Base-by-base conservation (phyloP, 768 basidiomycete species). In the Boletus eberwhitei region DNA sequence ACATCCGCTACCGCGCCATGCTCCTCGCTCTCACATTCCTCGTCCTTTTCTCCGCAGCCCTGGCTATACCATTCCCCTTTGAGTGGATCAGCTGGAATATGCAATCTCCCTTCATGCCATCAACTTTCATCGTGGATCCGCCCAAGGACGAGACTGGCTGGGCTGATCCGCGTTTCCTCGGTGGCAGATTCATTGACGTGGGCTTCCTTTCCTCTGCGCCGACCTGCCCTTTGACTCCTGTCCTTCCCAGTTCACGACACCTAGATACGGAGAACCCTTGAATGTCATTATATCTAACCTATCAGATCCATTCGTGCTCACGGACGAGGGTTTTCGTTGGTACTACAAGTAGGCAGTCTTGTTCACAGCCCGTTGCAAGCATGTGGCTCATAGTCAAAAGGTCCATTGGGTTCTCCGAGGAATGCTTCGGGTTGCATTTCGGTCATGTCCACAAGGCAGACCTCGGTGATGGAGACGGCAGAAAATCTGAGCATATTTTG, bases 231-330 rank as follows among this genome's bases (percentile, higher is more conserved):
- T 17, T 40, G 13, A 47, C 26, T 34, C 14, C 42, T 41, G 17
- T 34, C 24, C n/a, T 37, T 16, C 22, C 24, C 53, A 91, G 89
- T 90, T 77, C 69, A 85, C 87, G 8, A 83, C 79, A 5, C 77
- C 76, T 50, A 73, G 74, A 54, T 77, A 77, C 34, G 92, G 92
- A 40, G 92, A 94, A 71, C 92, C 92, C 13, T 71, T 94, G 53
- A 94, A 94, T 63, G 77, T 90, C 44, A 87, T 94, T 62, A 85
- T 94, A 41, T 88, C 89, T 26, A 86, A 82, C 42, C 75, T 73
- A 26, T 93, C 90, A 2, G 90, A 93, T 64, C 89, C 91, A 0
- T 87, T 81, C 67, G 73, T 94, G 51, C 82, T 94, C 58, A 87
- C 88, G 8, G 87, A 91, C 36, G 58, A 69, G 14, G 92, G 92